These are phyloP conservation scores for Thuja plicata DNA, from an alignment of 83 land plant genomes.

Conservation along the genomic window DNA sequence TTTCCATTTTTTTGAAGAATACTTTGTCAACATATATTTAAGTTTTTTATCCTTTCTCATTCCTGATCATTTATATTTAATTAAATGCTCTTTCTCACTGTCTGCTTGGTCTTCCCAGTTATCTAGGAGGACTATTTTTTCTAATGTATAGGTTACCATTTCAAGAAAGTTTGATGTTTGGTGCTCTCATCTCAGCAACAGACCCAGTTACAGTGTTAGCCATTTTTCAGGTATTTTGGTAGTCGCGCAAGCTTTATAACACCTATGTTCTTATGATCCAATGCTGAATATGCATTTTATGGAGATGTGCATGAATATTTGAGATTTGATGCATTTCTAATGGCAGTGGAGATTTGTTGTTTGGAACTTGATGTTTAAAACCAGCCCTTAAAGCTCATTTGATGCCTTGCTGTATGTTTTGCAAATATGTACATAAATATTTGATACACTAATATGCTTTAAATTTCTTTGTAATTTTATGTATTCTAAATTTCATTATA, in stretches of 20 bases:
- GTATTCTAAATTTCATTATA: too few relatives aligned
- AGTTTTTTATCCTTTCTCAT: background rate
- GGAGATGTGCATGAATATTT: background rate
- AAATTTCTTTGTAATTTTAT: too few relatives aligned
- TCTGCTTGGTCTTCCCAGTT: slow-evolving; percentile 46
- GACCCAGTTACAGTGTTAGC: slow-evolving; percentile 97
- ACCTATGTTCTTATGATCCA: background rate
- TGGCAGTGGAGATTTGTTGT: background rate
- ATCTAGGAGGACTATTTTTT: slow-evolving; percentile 78
- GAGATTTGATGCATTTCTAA: background rate
- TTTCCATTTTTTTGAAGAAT: too few relatives aligned
- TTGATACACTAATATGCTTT: too few relatives aligned
- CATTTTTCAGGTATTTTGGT: slow-evolving; percentile 77
- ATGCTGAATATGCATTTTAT: background rate
- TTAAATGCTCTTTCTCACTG: background rate
- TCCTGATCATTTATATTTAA: background rate
- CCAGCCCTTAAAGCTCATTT: background rate
- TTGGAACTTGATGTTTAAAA: background rate
- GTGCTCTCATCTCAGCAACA: slow-evolving; percentile 92
- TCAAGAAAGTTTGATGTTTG: slow-evolving; percentile 89
- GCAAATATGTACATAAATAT: background rate
- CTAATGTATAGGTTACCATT: slow-evolving; percentile 92
- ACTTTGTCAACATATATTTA: background rate
- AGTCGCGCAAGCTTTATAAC: background rate
- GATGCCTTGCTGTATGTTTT: background rate